Evolutionary conservation across 2,329 filamentous ascomycete species (phyloP), one percentile per base, ranked within the genome.

Genomic region (Trichophyton simii): DNA sequence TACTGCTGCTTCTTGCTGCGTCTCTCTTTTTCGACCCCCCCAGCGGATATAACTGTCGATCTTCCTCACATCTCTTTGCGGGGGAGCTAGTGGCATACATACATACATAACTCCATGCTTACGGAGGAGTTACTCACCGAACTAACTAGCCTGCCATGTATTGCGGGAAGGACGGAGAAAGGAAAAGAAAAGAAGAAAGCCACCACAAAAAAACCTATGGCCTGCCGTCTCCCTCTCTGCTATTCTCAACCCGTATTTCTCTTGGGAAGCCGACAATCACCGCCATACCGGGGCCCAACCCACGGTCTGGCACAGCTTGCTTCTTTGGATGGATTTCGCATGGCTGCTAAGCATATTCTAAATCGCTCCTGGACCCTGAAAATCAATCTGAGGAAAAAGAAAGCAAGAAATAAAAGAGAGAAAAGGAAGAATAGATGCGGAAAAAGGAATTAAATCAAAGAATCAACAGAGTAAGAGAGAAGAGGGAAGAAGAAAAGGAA

Each of bases 311-410:
- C 34, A 52, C 46, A 25, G 20, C 46, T 52, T 52, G 46, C 46
- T 52, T 52, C 46, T 52, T 52, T 52, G 46, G 22, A 25, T 15
- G 22, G 20, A 48, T 48, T 52, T 52, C 46, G 46, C 46, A 52
- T 52, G 46, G 46, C 46, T 52, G 20, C 46, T 52, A 52, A 52
- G 46, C 46, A 25, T 52, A 52, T 28, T 52, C 46, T 52, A 28
- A 52, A 52, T 52, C 46, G 46, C 46, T 52, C 46, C 22, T 52
- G 46, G 46, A 52, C 46, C 46, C 46, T 52, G 46, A 52, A 52
- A 25, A 52, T 52, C 46, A 28, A 20, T 48, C 22, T n/a, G 34
- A 38, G 18, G 44, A 48, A 48, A 48, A 48, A 48, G 44, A 48
- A 48, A 46, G 42, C 42, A 46, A 22, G 2, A 38, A 31, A 38